Conservation (phyloP, 805 yeast genomes). For the Wickerhamiella dianesei region DNA sequence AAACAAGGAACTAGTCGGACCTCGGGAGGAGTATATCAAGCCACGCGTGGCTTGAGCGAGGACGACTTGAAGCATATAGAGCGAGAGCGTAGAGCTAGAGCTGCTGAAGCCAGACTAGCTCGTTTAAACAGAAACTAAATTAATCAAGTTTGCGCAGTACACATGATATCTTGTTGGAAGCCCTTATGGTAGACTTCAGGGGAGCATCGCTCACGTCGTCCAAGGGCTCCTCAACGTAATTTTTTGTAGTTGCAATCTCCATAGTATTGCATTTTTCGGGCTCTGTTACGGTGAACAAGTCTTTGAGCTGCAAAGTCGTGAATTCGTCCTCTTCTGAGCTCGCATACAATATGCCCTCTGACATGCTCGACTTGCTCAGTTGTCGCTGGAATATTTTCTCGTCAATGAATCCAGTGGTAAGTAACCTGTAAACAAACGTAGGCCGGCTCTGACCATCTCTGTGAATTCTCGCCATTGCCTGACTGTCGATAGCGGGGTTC, state of each 20-base stretch:
- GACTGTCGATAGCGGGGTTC: conserved; percentile 89
- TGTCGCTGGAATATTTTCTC: conserved; percentile 92
- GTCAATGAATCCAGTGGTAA: conserved; percentile 75
- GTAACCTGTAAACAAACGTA: conserved; percentile 65
- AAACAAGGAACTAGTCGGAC: conserved; percentile 20
- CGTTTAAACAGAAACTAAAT: conserved; percentile 9
- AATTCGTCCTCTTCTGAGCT: conserved; percentile 39
- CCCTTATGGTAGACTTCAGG: background rate
- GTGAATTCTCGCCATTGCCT: conserved; percentile 91
- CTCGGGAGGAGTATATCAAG: conserved; percentile 15
- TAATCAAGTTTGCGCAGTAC: conserved; percentile 1
- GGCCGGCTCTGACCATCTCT: conserved; percentile 81
- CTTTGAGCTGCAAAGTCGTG: conserved; percentile 52
- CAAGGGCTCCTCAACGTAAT: background rate
- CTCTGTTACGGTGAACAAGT: conserved; percentile 49
- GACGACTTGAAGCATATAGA: conserved; percentile 65
- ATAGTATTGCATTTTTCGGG: conserved; percentile 57
- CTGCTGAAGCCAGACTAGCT: conserved; percentile 77
- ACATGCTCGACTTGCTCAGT: conserved; percentile 64
- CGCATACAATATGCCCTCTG: conserved; percentile 51
- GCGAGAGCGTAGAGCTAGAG: conserved; percentile 92
- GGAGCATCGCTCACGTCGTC: conserved; percentile 1
- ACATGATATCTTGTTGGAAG: conserved; percentile 7
- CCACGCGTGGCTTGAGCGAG: conserved; percentile 42
- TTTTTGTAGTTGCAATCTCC: conserved; percentile 26